Evolutionary conservation across 2,329 filamentous ascomycete genomes (phyloP).

Genomic region (Corinectria fuckeliana): DNA sequence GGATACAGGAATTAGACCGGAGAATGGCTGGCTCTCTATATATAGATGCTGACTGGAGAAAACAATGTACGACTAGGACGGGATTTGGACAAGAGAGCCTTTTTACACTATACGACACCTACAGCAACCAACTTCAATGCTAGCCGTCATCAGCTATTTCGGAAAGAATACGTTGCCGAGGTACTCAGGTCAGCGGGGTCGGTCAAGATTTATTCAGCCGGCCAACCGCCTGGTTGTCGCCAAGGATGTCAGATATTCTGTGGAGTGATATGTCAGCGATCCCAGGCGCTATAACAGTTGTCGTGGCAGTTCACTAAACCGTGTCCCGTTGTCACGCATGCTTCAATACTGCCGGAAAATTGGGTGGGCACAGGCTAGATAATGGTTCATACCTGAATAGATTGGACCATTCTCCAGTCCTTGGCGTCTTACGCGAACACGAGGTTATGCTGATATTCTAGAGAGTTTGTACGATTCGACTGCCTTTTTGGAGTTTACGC

Average conservation of each 20-base stretch:
- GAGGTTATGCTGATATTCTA: constrained; percentile 7
- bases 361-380: constrained; percentile 18
- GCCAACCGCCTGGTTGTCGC: neutral
- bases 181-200: neutral
- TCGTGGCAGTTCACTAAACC: constrained; percentile 12
- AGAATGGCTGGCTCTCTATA: neutral
- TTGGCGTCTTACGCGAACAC: constrained; percentile 25
- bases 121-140: neutral
- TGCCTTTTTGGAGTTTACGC: too few species aligned
- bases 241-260: neutral
- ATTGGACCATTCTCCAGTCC: constrained; percentile 22
- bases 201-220: neutral
- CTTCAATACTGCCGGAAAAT: constrained; percentile 21
- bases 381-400: constrained; percentile 22
- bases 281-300: neutral
- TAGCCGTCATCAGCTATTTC: neutral
- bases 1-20: neutral
- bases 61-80: neutral
- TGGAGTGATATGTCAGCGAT: constrained; percentile 25
- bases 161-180: neutral
- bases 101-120: neutral
- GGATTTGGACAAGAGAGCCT: neutral
- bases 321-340: constrained; percentile 15
- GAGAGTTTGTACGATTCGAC: neutral
- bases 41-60: too few species aligned